These are phyloP conservation scores for Carex parvula DNA, from an alignment of 176 grass and related monocot species.

Conservation along the genomic window DNA sequence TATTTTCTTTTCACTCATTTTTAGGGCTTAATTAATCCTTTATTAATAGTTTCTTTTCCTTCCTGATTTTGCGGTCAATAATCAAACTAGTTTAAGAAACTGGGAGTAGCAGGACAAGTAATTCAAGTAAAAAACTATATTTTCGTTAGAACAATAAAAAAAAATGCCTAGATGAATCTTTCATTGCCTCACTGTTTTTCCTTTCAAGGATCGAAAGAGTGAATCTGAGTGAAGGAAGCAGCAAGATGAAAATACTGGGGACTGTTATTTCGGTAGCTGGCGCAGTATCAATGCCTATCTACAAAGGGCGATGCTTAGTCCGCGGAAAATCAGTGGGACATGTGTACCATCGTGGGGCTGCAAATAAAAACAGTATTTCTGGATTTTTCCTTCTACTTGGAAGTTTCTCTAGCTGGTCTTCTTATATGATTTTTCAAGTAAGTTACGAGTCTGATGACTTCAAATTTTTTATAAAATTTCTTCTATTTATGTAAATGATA, in stretches of 20 bases:
- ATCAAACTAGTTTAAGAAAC: not conserved
- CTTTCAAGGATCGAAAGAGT: slow-evolving; percentile 35
- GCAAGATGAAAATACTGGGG: slow-evolving; percentile 31
- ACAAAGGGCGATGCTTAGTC: slow-evolving; percentile 29
- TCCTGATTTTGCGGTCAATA: not conserved
- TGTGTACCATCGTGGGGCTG: not conserved
- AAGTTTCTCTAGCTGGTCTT: slow-evolving; percentile 23
- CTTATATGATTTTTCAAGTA: slow-evolving; percentile 39
- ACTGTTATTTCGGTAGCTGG: slow-evolving; percentile 27
- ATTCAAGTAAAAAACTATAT: not conserved
- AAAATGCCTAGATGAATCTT: not conserved
- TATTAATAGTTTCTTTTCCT: not conserved
- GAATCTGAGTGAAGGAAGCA: slow-evolving; percentile 24
- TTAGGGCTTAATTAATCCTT: not conserved
- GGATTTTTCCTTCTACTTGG: slow-evolving; percentile 31
- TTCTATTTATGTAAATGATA: not conserved
- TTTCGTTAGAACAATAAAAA: not conserved
- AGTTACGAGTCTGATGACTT: not conserved
- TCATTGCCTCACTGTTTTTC: not conserved
- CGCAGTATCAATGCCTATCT: slow-evolving; percentile 32
- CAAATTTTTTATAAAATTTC: not conserved
- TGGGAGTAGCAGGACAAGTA: not conserved
- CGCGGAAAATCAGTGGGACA: slow-evolving; percentile 11
- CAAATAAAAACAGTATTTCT: slow-evolving; percentile 9
- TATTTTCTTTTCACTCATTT: not conserved